These are phyloP conservation scores for Colletotrichum salicis DNA, from an alignment of 2,329 filamentous ascomycete species.

Conservation along the genomic window DNA sequence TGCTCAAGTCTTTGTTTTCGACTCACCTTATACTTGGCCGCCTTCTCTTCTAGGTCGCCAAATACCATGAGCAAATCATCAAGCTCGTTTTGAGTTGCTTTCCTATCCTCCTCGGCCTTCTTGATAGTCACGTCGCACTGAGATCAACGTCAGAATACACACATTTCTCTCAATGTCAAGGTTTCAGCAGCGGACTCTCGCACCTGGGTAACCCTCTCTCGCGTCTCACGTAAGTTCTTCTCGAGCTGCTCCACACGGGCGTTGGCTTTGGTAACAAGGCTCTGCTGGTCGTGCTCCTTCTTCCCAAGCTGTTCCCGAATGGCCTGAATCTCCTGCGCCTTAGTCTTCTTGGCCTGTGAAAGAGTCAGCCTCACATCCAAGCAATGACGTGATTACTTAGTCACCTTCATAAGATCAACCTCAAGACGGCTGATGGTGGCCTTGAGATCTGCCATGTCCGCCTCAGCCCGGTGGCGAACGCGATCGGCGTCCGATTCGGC, in stretches of 20 bases:
- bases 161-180: not conserved
- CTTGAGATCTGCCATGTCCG: slow-evolving; percentile 71
- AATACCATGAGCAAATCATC: slow-evolving; percentile 87
- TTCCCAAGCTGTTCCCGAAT: slow-evolving; percentile 53
- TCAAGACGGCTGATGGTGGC: slow-evolving; percentile 70
- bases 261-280: slow-evolving; percentile 49
- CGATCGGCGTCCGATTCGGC: slow-evolving; percentile 62
- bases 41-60: slow-evolving; percentile 82
- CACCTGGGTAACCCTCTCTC: slow-evolving; percentile 38
- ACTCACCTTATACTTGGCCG: slow-evolving; percentile 77
- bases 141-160: slow-evolving; percentile 6
- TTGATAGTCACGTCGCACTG: slow-evolving; percentile 48
- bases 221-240: slow-evolving; percentile 42
- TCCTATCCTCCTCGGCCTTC: slow-evolving; percentile 70
- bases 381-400: slow-evolving; percentile 3
- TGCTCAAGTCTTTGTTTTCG: not conserved
- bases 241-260: slow-evolving; percentile 44
- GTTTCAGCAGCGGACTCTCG: not conserved
- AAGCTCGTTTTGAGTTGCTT: slow-evolving; percentile 75
- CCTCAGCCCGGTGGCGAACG: slow-evolving; percentile 61
- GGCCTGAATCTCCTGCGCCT: slow-evolving; percentile 68
- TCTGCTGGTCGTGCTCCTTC: slow-evolving; percentile 55
- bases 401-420: slow-evolving; percentile 69
- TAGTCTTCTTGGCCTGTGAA: slow-evolving; percentile 67
- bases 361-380: slow-evolving; percentile 35